Percentiles rank a stretch among this genome's conserved stretches.
Evolutionary conservation across 1,284 basidiomycete genomes (phyloP).

Genomic region (Farysia itapuensis): DNA sequence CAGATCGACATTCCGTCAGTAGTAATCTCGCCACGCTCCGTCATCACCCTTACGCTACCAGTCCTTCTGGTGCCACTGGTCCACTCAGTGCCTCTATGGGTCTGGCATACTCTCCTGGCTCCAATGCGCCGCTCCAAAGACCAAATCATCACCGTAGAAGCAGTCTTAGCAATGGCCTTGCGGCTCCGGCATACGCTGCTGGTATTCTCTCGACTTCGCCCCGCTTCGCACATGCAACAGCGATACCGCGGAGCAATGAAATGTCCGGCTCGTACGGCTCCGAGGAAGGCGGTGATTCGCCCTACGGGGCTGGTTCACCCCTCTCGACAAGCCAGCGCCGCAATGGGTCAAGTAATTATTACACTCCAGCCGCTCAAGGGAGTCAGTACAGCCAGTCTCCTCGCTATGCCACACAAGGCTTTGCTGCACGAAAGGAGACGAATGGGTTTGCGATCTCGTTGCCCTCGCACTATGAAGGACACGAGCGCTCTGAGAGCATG

Average conservation of each 20-base stretch:
- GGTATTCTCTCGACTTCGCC: conserved; percentile 38
- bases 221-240: conserved; percentile 16
- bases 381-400: conserved; percentile 31
- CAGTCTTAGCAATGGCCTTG: conserved; percentile 39
- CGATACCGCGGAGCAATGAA: conserved; percentile 3
- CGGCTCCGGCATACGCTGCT: conserved; percentile 25
- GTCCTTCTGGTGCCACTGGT: conserved; percentile 33
- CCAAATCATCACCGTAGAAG: conserved; percentile 35
- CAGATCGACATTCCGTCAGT: conserved; percentile 25
- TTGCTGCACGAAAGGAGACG: conserved; percentile 25
- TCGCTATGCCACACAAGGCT: conserved; percentile 27
- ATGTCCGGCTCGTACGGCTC: conserved; percentile 5
- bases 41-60: conserved; percentile 46
- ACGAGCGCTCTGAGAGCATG: conserved; percentile 42
- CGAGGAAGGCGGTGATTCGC: conserved; percentile 25
- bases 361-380: conserved; percentile 18
- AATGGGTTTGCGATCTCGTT: conserved; percentile 18
- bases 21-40: conserved; percentile 20
- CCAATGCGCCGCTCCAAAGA: conserved; percentile 34
- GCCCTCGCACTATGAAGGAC: conserved; percentile 33
- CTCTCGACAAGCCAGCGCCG: conserved; percentile 15
- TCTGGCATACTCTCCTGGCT: conserved; percentile 44
- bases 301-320: conserved; percentile 28
- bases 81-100: conserved; percentile 42
- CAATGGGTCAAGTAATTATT: conserved; percentile 25